Evolutionary conservation across 441 rosid genomes (phyloP).

Genomic region (Aquilaria agallochum): DNA sequence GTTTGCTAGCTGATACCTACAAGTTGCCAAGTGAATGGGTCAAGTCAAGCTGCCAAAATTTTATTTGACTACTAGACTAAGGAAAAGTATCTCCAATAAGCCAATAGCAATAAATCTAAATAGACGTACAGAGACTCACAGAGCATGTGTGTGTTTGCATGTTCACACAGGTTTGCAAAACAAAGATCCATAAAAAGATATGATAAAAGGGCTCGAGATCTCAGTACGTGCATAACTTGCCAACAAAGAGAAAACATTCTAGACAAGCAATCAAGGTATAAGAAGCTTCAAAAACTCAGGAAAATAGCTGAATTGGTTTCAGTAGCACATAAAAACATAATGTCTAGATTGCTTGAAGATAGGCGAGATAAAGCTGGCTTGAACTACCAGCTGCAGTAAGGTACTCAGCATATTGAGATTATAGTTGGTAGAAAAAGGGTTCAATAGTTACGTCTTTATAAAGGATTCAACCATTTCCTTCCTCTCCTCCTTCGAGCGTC

Average conservation of each 20-base stretch:
- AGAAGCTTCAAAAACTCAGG: too few species aligned
- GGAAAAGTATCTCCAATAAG: neutral
- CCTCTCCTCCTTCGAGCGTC: slow-evolving; percentile 91
- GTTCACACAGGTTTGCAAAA: neutral
- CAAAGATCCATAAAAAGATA: neutral
- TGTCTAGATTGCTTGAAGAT: too few species aligned
- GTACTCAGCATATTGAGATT: too few species aligned
- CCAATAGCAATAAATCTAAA: neutral
- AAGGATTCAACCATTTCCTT: slow-evolving; percentile 76
- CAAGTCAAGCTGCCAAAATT: slow-evolving; percentile 1
- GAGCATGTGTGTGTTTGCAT: neutral
- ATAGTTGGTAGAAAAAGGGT: neutral
- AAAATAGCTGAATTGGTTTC: too few species aligned
- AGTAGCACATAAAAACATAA: too few species aligned
- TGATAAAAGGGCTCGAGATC: neutral
- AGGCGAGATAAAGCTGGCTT: too few species aligned
- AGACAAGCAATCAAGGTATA: too few species aligned
- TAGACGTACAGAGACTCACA: neutral
- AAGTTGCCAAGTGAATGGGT: slow-evolving; percentile 14
- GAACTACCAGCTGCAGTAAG: too few species aligned
- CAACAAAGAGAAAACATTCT: too few species aligned
- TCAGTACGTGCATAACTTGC: too few species aligned
- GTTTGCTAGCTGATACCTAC: slow-evolving; percentile 72
- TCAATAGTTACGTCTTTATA: slow-evolving; percentile 58
- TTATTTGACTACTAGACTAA: neutral